phyloP scores from a whole-genome alignment of 2,329 filamentous ascomycete species.

The Hypoxylon rubiginosum region DNA sequence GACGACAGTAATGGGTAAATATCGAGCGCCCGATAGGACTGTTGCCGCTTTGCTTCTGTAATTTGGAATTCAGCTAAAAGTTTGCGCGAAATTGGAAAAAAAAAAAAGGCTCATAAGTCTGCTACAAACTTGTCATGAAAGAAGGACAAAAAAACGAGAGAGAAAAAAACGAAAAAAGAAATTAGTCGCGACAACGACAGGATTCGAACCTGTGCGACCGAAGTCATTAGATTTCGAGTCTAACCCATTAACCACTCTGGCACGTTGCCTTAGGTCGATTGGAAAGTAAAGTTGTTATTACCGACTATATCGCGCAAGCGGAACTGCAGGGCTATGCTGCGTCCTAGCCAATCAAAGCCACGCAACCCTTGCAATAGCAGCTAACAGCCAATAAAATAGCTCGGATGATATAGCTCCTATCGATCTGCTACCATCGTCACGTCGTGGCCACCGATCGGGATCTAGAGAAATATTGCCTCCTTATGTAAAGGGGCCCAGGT shows the following conservation, averaged over 20 bases:
- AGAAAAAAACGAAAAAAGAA: constrained; percentile 14
- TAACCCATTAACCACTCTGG: constrained; percentile 45
- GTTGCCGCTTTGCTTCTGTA: no score
- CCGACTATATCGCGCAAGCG: background rate
- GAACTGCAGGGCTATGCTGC: background rate
- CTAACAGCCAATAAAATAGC: background rate
- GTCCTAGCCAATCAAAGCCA: background rate
- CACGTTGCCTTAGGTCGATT: constrained; percentile 30
- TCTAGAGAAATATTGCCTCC: background rate
- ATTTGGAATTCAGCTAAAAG: no score
- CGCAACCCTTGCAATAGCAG: background rate
- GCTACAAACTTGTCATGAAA: no score
- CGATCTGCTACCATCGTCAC: background rate
- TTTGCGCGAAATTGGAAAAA: no score
- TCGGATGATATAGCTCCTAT: background rate
- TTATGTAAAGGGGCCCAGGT: background rate
- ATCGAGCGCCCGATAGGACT: no score
- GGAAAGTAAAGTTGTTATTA: background rate
- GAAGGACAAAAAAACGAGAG: constrained; percentile 1
- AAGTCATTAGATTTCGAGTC: constrained; percentile 45
- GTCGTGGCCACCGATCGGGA: background rate
- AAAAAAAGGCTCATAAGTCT: background rate
- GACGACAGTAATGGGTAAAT: no score
- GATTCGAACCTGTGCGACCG: constrained; percentile 44
- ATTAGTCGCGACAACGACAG: constrained; percentile 41